Evolutionary conservation across 2,329 filamentous ascomycete genomes (phyloP), one percentile per base, ranked within the genome.

Genomic region (Huntiella moniliformis): DNA sequence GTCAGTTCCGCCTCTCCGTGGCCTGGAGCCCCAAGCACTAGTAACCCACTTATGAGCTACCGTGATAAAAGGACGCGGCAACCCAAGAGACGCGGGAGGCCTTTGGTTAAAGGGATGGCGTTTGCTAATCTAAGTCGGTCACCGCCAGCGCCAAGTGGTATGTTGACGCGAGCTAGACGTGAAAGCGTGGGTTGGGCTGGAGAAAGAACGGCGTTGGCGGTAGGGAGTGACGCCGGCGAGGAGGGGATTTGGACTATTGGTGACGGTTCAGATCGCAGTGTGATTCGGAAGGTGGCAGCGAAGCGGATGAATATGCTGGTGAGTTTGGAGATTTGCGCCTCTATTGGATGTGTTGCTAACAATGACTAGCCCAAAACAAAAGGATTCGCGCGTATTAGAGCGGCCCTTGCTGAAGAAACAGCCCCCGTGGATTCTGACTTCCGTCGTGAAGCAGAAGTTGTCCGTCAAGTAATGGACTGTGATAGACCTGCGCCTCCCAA

Each of bases 141-240:
- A 12, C 86, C 88, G 7, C 83, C 87, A 6, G 66, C 61, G 46
- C 60, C 60, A 22, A 55, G 60, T 41, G 50, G 50, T 6, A 16
- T 50, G 54, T 51, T 61, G 35, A 52, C 64, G 3, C 66, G 70
- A 35, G 71, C 80, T 6, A 72, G 88, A 38, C 71, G 88, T 38
- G 87, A 95, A 60, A 94, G 85, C 59, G 77, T 96, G 50, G 92
- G 83, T 53, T 77, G 91, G 66, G 85, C 87, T 34, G 87, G 87
- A 12, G 87, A 91, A 53, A 85, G 93, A 54, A 64, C 95, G 15
- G 80, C 91, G 52, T 80, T 95, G 34, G 78, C 74, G 45, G 22
- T 28, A 10, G 74, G 84, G 3, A 86, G 79, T 53, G 87, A 66
- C 31, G 57, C 56, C 4, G n/a, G n/a, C 4, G 64, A 94, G 55